phyloP scores from a whole-genome alignment of 176 grass and related monocot genomes.

The Elymus sibiricus region DNA sequence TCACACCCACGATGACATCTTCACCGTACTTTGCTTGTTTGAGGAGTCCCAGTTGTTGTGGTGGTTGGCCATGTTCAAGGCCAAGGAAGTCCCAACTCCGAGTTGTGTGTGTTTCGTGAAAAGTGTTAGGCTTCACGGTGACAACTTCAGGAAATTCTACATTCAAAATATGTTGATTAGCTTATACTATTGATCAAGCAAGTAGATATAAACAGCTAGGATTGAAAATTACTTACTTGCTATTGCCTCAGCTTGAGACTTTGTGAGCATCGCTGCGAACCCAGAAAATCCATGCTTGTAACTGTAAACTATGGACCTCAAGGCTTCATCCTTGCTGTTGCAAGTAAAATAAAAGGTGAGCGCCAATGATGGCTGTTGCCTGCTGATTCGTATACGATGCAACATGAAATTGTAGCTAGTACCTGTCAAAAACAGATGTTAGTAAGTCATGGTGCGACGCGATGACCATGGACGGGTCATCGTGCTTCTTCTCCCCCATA shows the following conservation, averaged over 20 bases:
- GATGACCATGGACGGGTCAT: conserved; percentile 1
- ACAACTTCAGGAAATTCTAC: conserved; percentile 39
- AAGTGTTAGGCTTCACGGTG: conserved; percentile 17
- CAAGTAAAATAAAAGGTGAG: too few species aligned
- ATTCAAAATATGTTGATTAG: neutral
- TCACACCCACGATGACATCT: conserved; percentile 36
- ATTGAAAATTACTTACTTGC: too few species aligned
- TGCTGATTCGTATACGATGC: too few species aligned
- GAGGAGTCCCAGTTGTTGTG: neutral
- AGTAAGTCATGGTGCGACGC: neutral
- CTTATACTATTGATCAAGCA: too few species aligned
- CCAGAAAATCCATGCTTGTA: too few species aligned
- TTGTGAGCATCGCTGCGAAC: too few species aligned
- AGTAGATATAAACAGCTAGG: neutral
- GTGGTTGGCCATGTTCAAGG: neutral
- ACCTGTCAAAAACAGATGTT: neutral
- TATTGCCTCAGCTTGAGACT: too few species aligned
- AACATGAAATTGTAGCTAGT: neutral
- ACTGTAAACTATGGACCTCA: too few species aligned
- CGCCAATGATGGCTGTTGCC: too few species aligned
- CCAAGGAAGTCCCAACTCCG: conserved; percentile 44
- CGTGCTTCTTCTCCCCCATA: conserved; percentile 19
- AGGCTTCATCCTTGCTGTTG: too few species aligned
- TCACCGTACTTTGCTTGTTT: conserved; percentile 36
- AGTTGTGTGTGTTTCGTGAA: conserved; percentile 3